A percentile compares a stretch with the other conserved stretches of the same genome.
These are phyloP conservation scores for Stephanodiscus minutulus DNA, from an alignment of 108 stramenopile genomes.

Conservation along the genomic window DNA sequence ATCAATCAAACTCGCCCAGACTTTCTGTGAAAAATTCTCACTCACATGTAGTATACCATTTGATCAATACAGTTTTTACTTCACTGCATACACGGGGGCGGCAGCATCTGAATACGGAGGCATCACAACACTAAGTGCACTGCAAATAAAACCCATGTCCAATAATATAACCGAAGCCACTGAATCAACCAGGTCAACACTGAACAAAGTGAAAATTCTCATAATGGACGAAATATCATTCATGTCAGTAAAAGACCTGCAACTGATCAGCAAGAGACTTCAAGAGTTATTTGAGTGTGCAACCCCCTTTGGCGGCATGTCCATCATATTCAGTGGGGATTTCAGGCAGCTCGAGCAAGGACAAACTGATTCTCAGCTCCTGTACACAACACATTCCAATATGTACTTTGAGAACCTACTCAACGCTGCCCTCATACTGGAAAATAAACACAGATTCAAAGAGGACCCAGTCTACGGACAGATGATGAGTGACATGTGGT, in stretches of 20 bases:
- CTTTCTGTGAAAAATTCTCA: constrained; percentile 13
- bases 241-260: background rate
- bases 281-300: background rate
- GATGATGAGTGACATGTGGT: constrained; percentile 17
- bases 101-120: constrained; percentile 15
- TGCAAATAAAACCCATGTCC: background rate
- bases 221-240: constrained; percentile 27
- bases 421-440: constrained; percentile 12
- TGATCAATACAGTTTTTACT: constrained; percentile 2
- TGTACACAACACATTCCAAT: constrained; percentile 3
- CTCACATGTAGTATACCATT: background rate
- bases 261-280: background rate
- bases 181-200: background rate
- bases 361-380: background rate
- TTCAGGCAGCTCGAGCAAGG: background rate
- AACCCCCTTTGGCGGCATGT: constrained; percentile 1
- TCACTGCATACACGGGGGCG: constrained; percentile 18
- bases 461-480: constrained; percentile 23
- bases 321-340: background rate
- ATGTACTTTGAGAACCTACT: constrained; percentile 11
- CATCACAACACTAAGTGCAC: constrained; percentile 4
- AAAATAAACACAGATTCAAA: constrained; percentile 25
- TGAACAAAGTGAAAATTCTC: constrained; percentile 12
- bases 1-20: constrained; percentile 3
- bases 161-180: background rate